Conservation (phyloP, 108 stramenopile genomes). For the Pseudonitzschia delicatissima region DNA sequence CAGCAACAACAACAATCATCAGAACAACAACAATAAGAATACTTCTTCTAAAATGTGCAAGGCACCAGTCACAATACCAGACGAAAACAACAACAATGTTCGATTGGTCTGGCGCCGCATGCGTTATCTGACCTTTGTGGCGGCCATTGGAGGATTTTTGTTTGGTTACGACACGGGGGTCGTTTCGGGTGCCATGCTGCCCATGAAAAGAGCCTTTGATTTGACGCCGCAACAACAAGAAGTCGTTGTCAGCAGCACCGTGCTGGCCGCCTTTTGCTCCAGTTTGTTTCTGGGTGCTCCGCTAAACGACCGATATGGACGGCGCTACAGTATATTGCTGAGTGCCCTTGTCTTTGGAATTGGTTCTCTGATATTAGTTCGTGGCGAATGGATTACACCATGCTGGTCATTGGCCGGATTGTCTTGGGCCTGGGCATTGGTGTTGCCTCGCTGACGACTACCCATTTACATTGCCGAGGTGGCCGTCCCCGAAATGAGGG, state of each 20-base stretch:
- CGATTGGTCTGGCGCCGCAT: constrained; percentile 24
- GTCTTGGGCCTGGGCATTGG: constrained; percentile 81
- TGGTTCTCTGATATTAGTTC: constrained; percentile 40
- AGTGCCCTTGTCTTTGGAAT: constrained; percentile 46
- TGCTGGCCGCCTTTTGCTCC: constrained; percentile 47
- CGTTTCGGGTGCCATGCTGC: constrained; percentile 41
- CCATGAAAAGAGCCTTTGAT: constrained; percentile 41
- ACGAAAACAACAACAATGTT: background rate
- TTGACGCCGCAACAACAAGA: constrained; percentile 36
- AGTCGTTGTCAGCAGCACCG: constrained; percentile 54
- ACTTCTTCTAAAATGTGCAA: too few species aligned
- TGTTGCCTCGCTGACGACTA: constrained; percentile 61
- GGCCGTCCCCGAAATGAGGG: constrained; percentile 56
- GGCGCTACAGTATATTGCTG: constrained; percentile 37
- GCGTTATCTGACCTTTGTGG: constrained; percentile 43
- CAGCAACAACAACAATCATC: too few species aligned
- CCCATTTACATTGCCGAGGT: constrained; percentile 88
- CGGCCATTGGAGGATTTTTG: constrained; percentile 58
- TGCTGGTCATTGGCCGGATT: constrained; percentile 57
- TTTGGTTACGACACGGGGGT: constrained; percentile 71
- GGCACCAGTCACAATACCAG: too few species aligned
- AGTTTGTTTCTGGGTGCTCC: constrained; percentile 34
- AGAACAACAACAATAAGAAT: too few species aligned
- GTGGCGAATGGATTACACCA: constrained; percentile 32
- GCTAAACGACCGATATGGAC: constrained; percentile 43